phyloP scores from a whole-genome alignment of 768 basidiomycete species.

The Leccinum broughii region DNA sequence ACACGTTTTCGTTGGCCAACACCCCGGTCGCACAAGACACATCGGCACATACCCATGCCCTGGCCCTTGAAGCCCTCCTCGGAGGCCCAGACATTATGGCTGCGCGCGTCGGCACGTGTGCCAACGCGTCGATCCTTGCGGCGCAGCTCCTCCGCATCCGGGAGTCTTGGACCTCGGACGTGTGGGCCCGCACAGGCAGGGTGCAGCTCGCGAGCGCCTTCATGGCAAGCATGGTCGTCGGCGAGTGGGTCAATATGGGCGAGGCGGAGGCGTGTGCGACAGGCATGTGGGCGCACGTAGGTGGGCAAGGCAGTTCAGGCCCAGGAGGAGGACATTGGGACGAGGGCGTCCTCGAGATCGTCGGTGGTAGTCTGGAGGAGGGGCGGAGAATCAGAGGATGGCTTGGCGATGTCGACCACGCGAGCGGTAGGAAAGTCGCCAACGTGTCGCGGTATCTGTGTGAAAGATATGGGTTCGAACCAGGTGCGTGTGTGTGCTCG shows the following conservation, averaged over 20 bases:
- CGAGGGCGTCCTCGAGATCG: slow-evolving; percentile 72
- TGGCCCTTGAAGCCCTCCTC: slow-evolving; percentile 71
- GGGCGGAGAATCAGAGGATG: slow-evolving; percentile 70
- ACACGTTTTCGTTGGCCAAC: slow-evolving; percentile 70
- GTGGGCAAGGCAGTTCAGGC: slow-evolving; percentile 27
- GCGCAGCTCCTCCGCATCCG: slow-evolving; percentile 77
- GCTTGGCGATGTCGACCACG: slow-evolving; percentile 80
- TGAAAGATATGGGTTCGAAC: slow-evolving; percentile 79
- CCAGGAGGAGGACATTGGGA: slow-evolving; percentile 66
- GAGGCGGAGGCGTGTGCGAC: slow-evolving; percentile 79
- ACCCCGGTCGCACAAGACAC: slow-evolving; percentile 78
- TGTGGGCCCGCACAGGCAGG: slow-evolving; percentile 76
- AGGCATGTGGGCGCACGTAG: slow-evolving; percentile 69
- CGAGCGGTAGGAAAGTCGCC: slow-evolving; percentile 62
- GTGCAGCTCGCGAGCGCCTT: slow-evolving; percentile 79
- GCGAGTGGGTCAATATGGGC: slow-evolving; percentile 69
- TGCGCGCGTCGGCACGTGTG: slow-evolving; percentile 70
- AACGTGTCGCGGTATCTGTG: slow-evolving; percentile 73
- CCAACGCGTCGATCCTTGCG: slow-evolving; percentile 66
- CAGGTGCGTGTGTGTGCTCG: slow-evolving; percentile 44
- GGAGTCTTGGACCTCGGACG: slow-evolving; percentile 75
- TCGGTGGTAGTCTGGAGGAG: slow-evolving; percentile 75
- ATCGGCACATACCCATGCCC: slow-evolving; percentile 76
- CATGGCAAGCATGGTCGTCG: slow-evolving; percentile 66
- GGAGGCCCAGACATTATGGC: slow-evolving; percentile 81